Evolutionary conservation across 306 rosid genomes (phyloP), one percentile per base, ranked within the genome.

Genomic region (Fagus sylvatica): DNA sequence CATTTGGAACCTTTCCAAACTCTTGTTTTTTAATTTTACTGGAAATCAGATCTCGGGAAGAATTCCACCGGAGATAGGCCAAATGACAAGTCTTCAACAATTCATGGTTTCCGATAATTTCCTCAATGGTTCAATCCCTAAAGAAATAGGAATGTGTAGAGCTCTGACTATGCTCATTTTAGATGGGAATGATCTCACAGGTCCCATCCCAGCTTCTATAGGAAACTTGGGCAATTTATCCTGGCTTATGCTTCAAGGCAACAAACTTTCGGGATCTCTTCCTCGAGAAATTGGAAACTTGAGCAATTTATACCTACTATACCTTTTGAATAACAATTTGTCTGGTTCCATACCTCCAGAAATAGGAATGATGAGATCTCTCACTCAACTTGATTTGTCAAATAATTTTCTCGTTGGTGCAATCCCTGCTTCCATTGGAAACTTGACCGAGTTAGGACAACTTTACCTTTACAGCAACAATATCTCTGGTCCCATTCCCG

Each of bases 181-280:
- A 43, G 0, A 43, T 0, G 49, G 13, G 10, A 65, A 74, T 48
- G 4, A 19, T 1, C 33, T 79, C 22, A 53, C 2, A 10, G 74
- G 78, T n/a, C 65, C 7, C 70, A 74, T 79, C 74, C 83, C 81
- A 5, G 1, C 4, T 3, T 56, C 74, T 10, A 69, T 56, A 43
- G 79, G 64, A 17, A 68, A 55, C 4, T n/a, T 75, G 53, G 2
- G 3, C 15, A 78, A 70, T 55, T 17, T 69, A 22, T 37, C 4
- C 6, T n/a, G n/a, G n/a, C n/a, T n/a, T n/a, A 0, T 0, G 28
- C 68, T 75, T 11, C 4, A 6, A 0, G 0, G 0, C 3, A 80
- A 70, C 53, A 3, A 51, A 6, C 39, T 80, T 10, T 61, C 33
- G 2, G 76, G 76, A n/a, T 3, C 62, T n/a, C 6, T 56, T 28